Evolutionary conservation across 1,284 basidiomycete species (phyloP).

Genomic region (Boletus albobrunnescens): DNA sequence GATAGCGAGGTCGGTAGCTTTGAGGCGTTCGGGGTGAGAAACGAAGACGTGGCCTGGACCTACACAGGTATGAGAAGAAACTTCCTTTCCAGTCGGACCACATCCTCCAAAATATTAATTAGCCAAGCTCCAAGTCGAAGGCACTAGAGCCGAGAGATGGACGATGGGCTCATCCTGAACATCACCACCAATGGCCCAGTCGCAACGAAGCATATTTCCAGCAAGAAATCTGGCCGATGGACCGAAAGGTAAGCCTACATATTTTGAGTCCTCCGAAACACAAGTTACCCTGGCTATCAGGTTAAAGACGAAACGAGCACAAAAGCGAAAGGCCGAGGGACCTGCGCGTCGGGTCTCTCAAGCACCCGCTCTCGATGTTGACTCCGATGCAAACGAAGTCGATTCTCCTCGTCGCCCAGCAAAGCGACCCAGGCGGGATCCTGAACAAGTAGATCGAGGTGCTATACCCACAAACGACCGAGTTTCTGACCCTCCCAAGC

Average conservation of each 20-base stretch:
- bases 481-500: conserved; percentile 32
- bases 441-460: conserved; percentile 12
- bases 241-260: conserved; percentile 71
- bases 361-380: conserved; percentile 6
- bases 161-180: conserved; percentile 68
- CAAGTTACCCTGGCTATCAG: conserved; percentile 34
- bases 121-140: too few relatives aligned
- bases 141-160: too few relatives aligned
- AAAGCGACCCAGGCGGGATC: conserved; percentile 50
- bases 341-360: conserved; percentile 26
- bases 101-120: too few relatives aligned
- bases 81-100: conserved; percentile 17
- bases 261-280: not conserved
- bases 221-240: conserved; percentile 76
- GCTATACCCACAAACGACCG: conserved; percentile 14
- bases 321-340: conserved; percentile 55
- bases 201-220: conserved; percentile 27
- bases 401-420: conserved; percentile 36
- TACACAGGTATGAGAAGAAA: conserved; percentile 29
- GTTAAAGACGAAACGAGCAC: conserved; percentile 64
- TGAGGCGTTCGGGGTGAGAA: conserved; percentile 4
- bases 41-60: conserved; percentile 25
- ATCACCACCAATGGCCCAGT: conserved; percentile 43
- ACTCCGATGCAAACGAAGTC: conserved; percentile 18
- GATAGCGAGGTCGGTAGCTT: conserved; percentile 5